Evolutionary conservation across 768 basidiomycete genomes (phyloP), one percentile per base, ranked within the genome.

Genomic region (Russula dissimulans): DNA sequence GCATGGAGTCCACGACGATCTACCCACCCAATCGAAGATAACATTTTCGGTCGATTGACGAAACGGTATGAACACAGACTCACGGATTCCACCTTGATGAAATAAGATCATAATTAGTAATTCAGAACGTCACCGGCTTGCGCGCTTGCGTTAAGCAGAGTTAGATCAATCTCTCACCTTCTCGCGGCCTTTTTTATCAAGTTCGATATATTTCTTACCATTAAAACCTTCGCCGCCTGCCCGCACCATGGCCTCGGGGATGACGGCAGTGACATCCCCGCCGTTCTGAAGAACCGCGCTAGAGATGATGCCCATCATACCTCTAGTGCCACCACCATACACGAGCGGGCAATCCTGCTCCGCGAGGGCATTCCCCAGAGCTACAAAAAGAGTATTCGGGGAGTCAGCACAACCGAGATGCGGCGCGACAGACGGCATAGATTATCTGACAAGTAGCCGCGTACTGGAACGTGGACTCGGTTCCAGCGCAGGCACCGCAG

Each of bases 221-320:
- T n/a, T 3, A 10, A 1, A 5, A 4, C 71, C 73, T 69, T 89
- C 85, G 14, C 85, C 87, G 22, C 84, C 86, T 18, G 76, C 80
- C 3, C 75, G 76, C 36, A 82, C 72, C 77, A 97, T 89, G 0
- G 91, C 90, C 42, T 76, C 78, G 0, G 93, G 94, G 31, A 90
- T 75, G 46, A 97, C 75, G 4, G 93, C 93, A 5, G 81, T 87
- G 29, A 88, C 89, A 44, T 78, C 74, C 1, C 92, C 91, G 9
- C 87, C 87, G 3, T 75, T 73, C 60, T 85, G 77, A 8, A 89
- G 74, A 0, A 80, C 86, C 0, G 87, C 74, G 12, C 76, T 73
- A 0, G 90, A 88, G 9, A 94, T 84, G 48, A 81, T 71, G 62
- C 94, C 94, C 94, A 97, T 97, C 63, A 95, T 78, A 1, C 94